These are phyloP conservation scores for Rhododendron mucronatum DNA, from an alignment of 148 eudicot species.

Conservation along the genomic window DNA sequence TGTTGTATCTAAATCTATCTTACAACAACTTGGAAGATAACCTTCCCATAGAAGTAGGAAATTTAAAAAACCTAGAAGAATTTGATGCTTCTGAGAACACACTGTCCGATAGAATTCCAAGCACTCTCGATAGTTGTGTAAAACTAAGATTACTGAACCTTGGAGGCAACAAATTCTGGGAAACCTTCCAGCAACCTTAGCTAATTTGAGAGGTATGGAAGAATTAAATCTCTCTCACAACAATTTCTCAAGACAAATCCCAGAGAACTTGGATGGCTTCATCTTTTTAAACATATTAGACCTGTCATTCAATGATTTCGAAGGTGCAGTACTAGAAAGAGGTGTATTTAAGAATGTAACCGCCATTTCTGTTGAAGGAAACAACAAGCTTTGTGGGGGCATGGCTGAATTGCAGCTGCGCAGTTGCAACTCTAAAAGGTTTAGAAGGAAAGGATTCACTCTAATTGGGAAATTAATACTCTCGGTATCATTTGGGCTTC, in stretches of 20 bases:
- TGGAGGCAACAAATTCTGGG: neutral
- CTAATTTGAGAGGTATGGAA: neutral
- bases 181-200: neutral
- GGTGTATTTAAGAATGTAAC: neutral
- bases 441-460: neutral
- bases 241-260: constrained; percentile 6
- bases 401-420: neutral
- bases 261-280: neutral
- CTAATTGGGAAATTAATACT: neutral
- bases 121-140: neutral
- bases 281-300: neutral
- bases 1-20: neutral
- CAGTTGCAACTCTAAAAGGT: neutral
- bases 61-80: neutral
- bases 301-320: constrained; percentile 7
- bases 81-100: neutral
- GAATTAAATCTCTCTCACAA: neutral
- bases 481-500: neutral
- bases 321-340: neutral
- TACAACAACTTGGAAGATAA: neutral
- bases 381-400: neutral
- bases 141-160: neutral
- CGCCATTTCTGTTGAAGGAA: neutral
- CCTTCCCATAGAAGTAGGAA: neutral
- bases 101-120: neutral